A percentile compares a stretch with the other conserved stretches of the same genome.
These are phyloP conservation scores for Daldinia bambusicola DNA, from an alignment of 495 filamentous ascomycete genomes.

Conservation along the genomic window DNA sequence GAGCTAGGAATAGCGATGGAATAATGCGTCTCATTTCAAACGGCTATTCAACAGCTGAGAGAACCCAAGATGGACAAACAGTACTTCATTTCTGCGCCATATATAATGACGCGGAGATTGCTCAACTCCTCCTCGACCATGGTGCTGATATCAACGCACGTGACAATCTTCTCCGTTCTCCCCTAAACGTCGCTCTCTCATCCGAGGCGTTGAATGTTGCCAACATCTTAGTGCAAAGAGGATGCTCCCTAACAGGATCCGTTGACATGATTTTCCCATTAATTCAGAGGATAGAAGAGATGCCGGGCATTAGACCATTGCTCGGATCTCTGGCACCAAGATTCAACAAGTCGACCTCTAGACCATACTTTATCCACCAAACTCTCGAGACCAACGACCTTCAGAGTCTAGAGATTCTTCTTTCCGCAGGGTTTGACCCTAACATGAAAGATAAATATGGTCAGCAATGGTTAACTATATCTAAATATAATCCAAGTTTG, in stretches of 20 bases:
- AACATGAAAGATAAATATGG: constrained; percentile 21
- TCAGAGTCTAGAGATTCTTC: constrained; percentile 9
- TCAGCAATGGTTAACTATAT: background rate
- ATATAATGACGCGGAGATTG: constrained; percentile 39
- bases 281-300: constrained; percentile 19
- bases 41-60: constrained; percentile 26
- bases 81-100: constrained; percentile 46
- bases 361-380: constrained; percentile 25
- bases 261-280: constrained; percentile 25
- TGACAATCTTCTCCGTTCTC: constrained; percentile 34
- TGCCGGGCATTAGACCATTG: constrained; percentile 13
- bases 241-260: constrained; percentile 23
- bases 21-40: constrained; percentile 23
- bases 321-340: constrained; percentile 25
- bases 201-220: constrained; percentile 35
- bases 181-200: constrained; percentile 34
- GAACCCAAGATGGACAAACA: constrained; percentile 35
- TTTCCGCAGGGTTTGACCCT: constrained; percentile 22
- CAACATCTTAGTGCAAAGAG: constrained; percentile 26
- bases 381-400: constrained; percentile 18
- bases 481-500: background rate
- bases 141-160: constrained; percentile 44
- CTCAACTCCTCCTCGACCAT: constrained; percentile 33
- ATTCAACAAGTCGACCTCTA: constrained; percentile 14
- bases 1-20: constrained; percentile 25